These are phyloP conservation scores for Rutstroemia sp. DNA, from an alignment of 2,329 filamentous ascomycete species.

Conservation along the genomic window DNA sequence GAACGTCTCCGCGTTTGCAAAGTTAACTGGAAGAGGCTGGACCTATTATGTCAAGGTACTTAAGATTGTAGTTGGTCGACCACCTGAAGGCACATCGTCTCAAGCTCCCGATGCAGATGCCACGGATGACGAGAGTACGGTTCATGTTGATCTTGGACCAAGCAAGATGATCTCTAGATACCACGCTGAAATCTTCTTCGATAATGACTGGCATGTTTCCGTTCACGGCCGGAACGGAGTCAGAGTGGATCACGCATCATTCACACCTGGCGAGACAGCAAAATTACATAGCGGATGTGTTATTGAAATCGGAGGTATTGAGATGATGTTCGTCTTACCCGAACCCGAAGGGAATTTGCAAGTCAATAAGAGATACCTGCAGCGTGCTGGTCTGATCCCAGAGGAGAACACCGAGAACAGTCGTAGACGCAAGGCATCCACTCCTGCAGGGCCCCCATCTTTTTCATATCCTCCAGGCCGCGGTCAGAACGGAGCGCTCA, in stretches of 20 bases:
- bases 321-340: constrained; percentile 99
- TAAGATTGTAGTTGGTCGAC: constrained; percentile 69
- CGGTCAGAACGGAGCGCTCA: constrained; percentile 28
- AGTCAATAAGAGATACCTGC: constrained; percentile 62
- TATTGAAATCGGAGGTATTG: constrained; percentile 82
- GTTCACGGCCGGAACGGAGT: constrained; percentile 91
- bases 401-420: constrained; percentile 14
- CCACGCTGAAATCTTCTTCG: constrained; percentile 69
- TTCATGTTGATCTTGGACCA: constrained; percentile 86
- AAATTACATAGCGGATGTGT: constrained; percentile 79
- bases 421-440: not conserved
- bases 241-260: constrained; percentile 66
- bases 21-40: constrained; percentile 76
- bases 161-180: constrained; percentile 74
- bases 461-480: not conserved
- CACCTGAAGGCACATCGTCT: constrained; percentile 42
- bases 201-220: constrained; percentile 71
- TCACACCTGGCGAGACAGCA: constrained; percentile 58
- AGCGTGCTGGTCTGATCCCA: constrained; percentile 52
- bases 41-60: constrained; percentile 75
- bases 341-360: constrained; percentile 58
- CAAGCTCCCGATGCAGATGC: constrained; percentile 4
- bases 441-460: not conserved
- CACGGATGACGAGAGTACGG: constrained; percentile 30
- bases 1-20: constrained; percentile 68